These are phyloP conservation scores for Allomyces macrogynus DNA, from an alignment of 192 early-diverging fungal species.

Conservation along the genomic window DNA sequence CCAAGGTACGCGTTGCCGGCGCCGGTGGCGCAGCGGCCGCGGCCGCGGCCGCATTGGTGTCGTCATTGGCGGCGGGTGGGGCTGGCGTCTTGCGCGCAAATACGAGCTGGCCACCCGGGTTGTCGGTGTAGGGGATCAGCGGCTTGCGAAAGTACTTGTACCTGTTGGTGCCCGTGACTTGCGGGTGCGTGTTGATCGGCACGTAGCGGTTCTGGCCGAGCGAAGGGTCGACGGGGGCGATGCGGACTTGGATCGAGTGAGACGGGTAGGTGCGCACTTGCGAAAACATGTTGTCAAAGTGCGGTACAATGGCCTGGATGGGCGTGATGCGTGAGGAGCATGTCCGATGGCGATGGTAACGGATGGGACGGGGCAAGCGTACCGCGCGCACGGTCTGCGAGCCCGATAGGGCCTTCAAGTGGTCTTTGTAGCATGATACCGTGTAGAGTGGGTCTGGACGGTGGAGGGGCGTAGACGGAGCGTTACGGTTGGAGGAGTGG, in stretches of 20 bases:
- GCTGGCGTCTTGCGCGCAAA: constrained; percentile 18
- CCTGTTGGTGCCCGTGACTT: constrained; percentile 25
- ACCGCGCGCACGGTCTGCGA: constrained; percentile 29
- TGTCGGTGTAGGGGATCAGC: constrained; percentile 33
- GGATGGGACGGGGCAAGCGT: constrained; percentile 1
- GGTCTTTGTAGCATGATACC: constrained; percentile 28
- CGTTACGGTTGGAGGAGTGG: not conserved
- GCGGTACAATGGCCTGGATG: constrained; percentile 26
- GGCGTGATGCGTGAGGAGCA: no score
- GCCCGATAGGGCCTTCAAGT: constrained; percentile 18
- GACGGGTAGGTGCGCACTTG: constrained; percentile 19
- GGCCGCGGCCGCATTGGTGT: not conserved
- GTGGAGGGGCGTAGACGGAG: not conserved
- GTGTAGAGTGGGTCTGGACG: constrained; percentile 27
- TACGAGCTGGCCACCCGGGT: constrained; percentile 27
- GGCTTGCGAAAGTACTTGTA: constrained; percentile 40
- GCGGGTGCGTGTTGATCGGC: constrained; percentile 15
- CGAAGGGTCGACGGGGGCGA: constrained; percentile 12
- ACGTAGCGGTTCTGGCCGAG: constrained; percentile 15
- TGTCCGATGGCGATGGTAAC: no score
- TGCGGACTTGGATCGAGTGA: constrained; percentile 6
- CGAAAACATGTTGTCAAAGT: constrained; percentile 37
- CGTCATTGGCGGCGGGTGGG: not conserved
- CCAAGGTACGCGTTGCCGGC: constrained; percentile 2
- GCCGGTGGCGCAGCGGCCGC: no score